Percentiles rank a stretch among this genome's conserved stretches.
Conservation (phyloP, 1,139 yeast genomes). For the Yamadazyma siamensis region DNA sequence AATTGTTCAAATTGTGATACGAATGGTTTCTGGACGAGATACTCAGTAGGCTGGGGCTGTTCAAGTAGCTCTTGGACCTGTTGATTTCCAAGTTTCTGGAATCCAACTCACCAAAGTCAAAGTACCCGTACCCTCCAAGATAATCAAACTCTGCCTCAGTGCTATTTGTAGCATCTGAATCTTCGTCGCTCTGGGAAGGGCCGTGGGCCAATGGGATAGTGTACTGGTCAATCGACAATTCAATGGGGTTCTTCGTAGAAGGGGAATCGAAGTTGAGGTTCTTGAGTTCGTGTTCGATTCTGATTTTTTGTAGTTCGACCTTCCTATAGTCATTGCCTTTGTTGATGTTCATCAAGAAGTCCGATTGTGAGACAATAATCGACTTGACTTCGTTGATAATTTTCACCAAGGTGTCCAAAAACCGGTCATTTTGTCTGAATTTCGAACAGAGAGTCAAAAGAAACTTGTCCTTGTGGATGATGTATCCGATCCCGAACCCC, state of each 20-base stretch:
- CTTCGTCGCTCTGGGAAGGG: neutral
- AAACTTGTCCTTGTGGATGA: slow-evolving; percentile 58
- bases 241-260: slow-evolving; percentile 37
- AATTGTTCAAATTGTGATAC: slow-evolving; percentile 21
- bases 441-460: slow-evolving; percentile 68
- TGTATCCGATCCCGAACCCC: slow-evolving; percentile 78
- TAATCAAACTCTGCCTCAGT: slow-evolving; percentile 27
- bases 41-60: slow-evolving; percentile 21
- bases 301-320: slow-evolving; percentile 31
- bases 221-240: slow-evolving; percentile 21
- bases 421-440: slow-evolving; percentile 69
- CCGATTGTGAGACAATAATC: slow-evolving; percentile 41
- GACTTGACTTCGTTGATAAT: slow-evolving; percentile 53
- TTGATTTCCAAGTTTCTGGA: slow-evolving; percentile 14
- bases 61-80: slow-evolving; percentile 17
- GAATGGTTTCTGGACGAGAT: slow-evolving; percentile 32
- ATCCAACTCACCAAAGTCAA: slow-evolving; percentile 62
- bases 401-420: slow-evolving; percentile 59
- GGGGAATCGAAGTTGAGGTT: slow-evolving; percentile 26
- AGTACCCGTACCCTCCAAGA: slow-evolving; percentile 73
- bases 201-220: slow-evolving; percentile 17
- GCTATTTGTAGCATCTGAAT: neutral
- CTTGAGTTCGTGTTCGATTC: slow-evolving; percentile 36
- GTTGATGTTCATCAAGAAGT: slow-evolving; percentile 26
- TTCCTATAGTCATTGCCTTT: slow-evolving; percentile 35